These are phyloP conservation scores for Solanum boliviense DNA, from an alignment of 257 asterid genomes.

Conservation along the genomic window DNA sequence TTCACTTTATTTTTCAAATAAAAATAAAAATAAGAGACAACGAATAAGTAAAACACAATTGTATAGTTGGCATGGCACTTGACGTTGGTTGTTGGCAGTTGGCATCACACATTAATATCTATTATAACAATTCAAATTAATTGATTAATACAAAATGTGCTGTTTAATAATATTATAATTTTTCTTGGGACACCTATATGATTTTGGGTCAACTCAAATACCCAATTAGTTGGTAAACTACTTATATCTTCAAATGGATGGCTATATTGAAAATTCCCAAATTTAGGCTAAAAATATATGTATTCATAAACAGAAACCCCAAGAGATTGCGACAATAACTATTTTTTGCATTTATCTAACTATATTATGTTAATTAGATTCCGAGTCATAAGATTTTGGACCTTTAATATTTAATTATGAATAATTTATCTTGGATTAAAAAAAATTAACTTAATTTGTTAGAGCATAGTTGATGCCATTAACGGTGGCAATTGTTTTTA, in stretches of 20 bases:
- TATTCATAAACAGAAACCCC: background rate
- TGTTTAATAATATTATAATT: background rate
- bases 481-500: background rate
- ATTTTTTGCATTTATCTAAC: background rate
- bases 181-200: background rate
- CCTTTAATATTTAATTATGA: background rate
- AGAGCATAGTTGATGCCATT: background rate
- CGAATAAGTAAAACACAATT: background rate
- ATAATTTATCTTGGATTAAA: background rate
- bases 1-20: background rate
- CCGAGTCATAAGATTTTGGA: background rate
- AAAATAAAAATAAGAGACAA: background rate
- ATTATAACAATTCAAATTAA: background rate
- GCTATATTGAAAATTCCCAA: background rate
- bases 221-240: background rate
- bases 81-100: constrained; percentile 1
- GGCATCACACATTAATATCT: background rate
- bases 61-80: background rate
- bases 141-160: background rate
- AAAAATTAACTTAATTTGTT: background rate
- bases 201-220: background rate
- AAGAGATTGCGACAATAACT: background rate
- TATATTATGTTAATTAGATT: background rate
- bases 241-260: background rate
- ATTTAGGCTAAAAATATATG: background rate